Base-by-base conservation (phyloP, 768 basidiomycete genomes). In the Lanmaoa rubissima region DNA sequence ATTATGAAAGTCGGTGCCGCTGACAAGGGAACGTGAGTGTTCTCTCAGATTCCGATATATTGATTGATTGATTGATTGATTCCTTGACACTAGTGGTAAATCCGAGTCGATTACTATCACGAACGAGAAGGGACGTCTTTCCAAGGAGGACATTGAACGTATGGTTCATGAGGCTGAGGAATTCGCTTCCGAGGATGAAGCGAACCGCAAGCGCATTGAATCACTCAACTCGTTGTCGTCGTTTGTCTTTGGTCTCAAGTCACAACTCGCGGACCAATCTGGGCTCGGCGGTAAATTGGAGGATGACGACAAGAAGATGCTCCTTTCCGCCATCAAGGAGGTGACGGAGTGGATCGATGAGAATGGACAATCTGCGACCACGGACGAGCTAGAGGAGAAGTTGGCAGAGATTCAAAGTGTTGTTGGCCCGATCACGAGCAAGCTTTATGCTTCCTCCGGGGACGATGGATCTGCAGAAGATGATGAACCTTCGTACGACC, bases 91-190 rank as follows among this genome's bases (percentile, higher is more conserved):
- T 12, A 88, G 86, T 72, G 90, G 90, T 66, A 94, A 94, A 75
- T 86, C 87, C 0, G 86, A 90, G 73, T 88, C 85, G 42, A 92
- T 96, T 73, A 94, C 92, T 39, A 98, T 97, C 76, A 94, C 85
- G 65, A 97, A 97, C 76, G 93, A 96, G 74, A 95, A 94, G 79
- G 94, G 92, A 44, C 91, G 95, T 76, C 85, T 94, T 24, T 82
- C 79, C 46, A 86, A 88, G 63, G 92, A 93, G 59, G 91, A 97
- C 59, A 96, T 97, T 59, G 94, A 97, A 68, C 90, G 93, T 58
- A 97, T 96, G 94, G 90, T 97, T 54, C 83, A 79, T 32, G 94
- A 97, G 65, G 94, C 93, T 5, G 94, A 98, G 80, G 87, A 94
- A 67, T 95, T 91, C 63, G 88, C 89, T 2, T 73, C 82, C 8